Base-by-base conservation (phyloP, 2,329 filamentous ascomycete species). In the Pezicula rhizophila region DNA sequence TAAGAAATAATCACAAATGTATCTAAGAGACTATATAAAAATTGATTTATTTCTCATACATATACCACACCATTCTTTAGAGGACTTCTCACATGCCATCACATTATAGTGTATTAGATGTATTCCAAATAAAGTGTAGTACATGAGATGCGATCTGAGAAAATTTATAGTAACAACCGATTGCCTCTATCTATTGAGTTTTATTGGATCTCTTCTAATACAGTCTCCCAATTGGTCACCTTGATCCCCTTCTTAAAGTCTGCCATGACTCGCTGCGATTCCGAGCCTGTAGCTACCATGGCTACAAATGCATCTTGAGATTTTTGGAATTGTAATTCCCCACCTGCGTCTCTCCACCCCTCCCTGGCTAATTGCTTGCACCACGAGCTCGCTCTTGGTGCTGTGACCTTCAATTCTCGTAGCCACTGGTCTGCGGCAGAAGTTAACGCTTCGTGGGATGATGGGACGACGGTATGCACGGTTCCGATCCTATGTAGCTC, bases 281-380 rank as follows among this genome's bases (percentile, higher is more conserved):
- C 49, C 28, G 45, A 44, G 6, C 37, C 39, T 11, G 25, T 8
- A 15, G 23, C 20, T 38, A 49, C 47, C 50, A 52, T 52, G 11
- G 20, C 25, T 12, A 35, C 35, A 40, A 49, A 52, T 31, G 34
- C 11, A 39, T 18, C 15, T 17, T 15, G 8, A 17, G 15, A 10
- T 8, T 31, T 20, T 46, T 49, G 26, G 47, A 46, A 8, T 33
- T 52, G 50, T 5, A 14, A 10, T 15, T 37, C 33, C 7, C 34
- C 23, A 2, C 49, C 49, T 12, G 45, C n/a, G n/a, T 48, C 26
- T 18, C 2, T 53, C 63, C 60, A 67, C 3, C 55, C 61, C 10
- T 60, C 50, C 26, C 52, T 53, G 8, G 67, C 59, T 17, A 68
- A 47, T 18, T 65, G 58, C 45, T 69, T 70, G n/a, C 58, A 64